These are phyloP conservation scores for Calocera viscosa DNA, from an alignment of 768 basidiomycete genomes.

Conservation along the genomic window DNA sequence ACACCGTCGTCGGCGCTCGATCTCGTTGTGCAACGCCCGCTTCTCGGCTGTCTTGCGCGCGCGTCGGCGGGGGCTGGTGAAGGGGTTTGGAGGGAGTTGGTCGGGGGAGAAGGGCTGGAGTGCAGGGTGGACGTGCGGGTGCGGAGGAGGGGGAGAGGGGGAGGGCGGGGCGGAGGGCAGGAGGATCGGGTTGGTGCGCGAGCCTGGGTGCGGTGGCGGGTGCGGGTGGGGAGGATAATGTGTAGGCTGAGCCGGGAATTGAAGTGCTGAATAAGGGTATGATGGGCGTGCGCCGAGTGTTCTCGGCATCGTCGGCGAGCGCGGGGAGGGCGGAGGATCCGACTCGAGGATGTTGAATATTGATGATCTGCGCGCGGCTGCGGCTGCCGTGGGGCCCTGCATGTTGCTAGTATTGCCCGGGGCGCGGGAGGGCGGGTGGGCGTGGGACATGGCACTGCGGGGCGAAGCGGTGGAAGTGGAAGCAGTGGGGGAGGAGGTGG, in stretches of 20 bases:
- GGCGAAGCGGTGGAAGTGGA: no score
- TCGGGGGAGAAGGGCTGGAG: slow-evolving; percentile 7
- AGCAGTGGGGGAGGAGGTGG: no score
- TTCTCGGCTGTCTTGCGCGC: not conserved
- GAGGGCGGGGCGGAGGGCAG: not conserved
- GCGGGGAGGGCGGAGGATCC: not conserved
- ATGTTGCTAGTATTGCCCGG: not conserved
- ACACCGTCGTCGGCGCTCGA: slow-evolving; percentile 3
- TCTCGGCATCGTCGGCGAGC: not conserved
- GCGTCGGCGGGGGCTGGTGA: not conserved
- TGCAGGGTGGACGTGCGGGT: not conserved
- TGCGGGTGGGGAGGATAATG: not conserved
- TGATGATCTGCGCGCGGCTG: not conserved
- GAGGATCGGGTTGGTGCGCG: not conserved
- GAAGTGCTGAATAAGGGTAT: not conserved
- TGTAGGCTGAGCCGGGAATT: not conserved
- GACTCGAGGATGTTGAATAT: slow-evolving; percentile 1
- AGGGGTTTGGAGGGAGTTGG: slow-evolving; percentile 2
- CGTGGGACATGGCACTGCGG: no score
- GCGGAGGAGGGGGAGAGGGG: not conserved
- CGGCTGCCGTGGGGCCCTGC: not conserved
- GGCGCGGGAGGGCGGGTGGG: no score
- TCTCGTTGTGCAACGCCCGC: slow-evolving; percentile 3
- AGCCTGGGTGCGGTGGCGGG: not conserved
- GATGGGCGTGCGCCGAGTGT: not conserved